phyloP scores from a whole-genome alignment of 805 yeast genomes.

The Myxozyma mucilagina region DNA sequence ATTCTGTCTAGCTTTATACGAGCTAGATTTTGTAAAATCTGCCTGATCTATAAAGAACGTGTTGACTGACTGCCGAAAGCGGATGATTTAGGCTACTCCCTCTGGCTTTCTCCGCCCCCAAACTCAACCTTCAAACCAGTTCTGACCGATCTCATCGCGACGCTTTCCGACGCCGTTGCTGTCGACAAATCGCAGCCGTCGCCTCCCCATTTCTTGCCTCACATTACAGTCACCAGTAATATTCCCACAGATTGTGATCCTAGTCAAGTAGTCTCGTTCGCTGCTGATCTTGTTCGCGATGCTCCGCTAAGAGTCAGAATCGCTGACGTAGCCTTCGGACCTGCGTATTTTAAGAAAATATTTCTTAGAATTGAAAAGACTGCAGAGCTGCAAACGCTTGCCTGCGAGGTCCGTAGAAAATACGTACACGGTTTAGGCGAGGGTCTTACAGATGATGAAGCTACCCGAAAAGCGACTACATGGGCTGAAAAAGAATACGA shows the following conservation, averaged over 20 bases:
- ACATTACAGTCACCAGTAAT: slow-evolving; percentile 70
- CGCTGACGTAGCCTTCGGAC: slow-evolving; percentile 50
- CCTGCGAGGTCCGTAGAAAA: slow-evolving; percentile 44
- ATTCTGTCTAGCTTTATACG: background rate
- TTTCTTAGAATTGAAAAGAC: slow-evolving; percentile 50
- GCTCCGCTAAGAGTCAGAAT: slow-evolving; percentile 50
- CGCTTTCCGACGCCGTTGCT: slow-evolving; percentile 53
- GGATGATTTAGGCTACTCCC: slow-evolving; percentile 51
- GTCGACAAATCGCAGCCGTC: slow-evolving; percentile 29
- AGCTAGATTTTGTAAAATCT: no score
- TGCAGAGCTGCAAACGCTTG: slow-evolving; percentile 53
- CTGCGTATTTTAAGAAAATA: slow-evolving; percentile 54
- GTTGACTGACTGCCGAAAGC: no score
- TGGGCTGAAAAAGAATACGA: slow-evolving; percentile 62
- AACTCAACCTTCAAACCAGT: slow-evolving; percentile 57
- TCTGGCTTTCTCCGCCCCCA: slow-evolving; percentile 74
- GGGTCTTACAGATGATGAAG: slow-evolving; percentile 41
- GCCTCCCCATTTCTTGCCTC: slow-evolving; percentile 71
- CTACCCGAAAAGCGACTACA: slow-evolving; percentile 48
- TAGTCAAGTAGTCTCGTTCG: slow-evolving; percentile 57
- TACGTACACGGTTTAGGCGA: slow-evolving; percentile 44
- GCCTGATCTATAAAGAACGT: no score
- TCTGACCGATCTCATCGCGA: slow-evolving; percentile 58
- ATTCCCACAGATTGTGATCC: slow-evolving; percentile 50
- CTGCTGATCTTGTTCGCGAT: slow-evolving; percentile 45